Base-by-base conservation (phyloP, 768 basidiomycete genomes). In the Boletus sp. region DNA sequence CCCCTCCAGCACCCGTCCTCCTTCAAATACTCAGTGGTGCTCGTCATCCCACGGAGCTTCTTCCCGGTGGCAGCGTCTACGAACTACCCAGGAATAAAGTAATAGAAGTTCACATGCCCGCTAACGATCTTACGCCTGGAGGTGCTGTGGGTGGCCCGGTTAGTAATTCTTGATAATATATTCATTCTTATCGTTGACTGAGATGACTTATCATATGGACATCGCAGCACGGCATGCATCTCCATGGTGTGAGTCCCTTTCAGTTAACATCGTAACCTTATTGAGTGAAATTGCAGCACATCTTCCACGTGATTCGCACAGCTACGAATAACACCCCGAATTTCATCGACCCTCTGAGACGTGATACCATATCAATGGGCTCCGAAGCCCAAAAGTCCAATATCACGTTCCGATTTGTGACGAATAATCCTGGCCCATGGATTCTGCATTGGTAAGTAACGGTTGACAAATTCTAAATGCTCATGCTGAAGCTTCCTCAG, bases 371-470 rank as follows among this genome's bases (percentile, higher is more conserved):
- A 32, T 73, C 66, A 40, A 73, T 70, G 62, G 70, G 72, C n/a
- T 60, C 59, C 39, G 66, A 69, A 53, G 63, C 57, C 2, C 62
- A 79, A 69, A 56, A 55, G 0, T 69, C 80, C 67, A 71, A 80
- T 64, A 78, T 81, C 30, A 80, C 80, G 4, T 73, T 89, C 50
- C 79, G 86, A 36, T 88, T 85, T 70, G 64, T 72, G 28, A 85
- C 86, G 4, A 80, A 89, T 63, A 89, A 89, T 68, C 78, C 85
- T 4, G 87, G 87, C 11, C 80, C 81, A 4, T 86, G 84, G 81
- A 73, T 80, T 60, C 57, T 80, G 32, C 80, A 80, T 59, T 80
- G 72, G 71, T 68, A 37, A 51, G 64, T 37, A 48, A 9, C 18
- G 9, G 12, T 41, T 44, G 18, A 14, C 12, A 33, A 10, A 33